Conservation (phyloP, 164 flowering plant species). For the Annona cherimola region DNA sequence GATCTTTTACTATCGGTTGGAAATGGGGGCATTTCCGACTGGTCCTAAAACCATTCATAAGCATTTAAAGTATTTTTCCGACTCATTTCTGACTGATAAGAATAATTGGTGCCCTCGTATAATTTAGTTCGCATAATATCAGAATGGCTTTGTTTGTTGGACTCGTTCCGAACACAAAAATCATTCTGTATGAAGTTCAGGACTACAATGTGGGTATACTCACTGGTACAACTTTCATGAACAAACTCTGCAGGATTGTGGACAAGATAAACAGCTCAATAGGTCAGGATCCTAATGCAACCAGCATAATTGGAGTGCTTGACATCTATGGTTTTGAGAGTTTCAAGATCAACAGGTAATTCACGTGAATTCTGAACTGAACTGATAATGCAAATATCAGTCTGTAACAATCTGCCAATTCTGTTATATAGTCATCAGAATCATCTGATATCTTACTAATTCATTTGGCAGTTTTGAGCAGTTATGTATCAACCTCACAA, state of each 20-base stretch:
- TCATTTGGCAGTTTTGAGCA: conserved; percentile 70
- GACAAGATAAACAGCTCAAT: conserved; percentile 75
- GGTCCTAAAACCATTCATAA: too few relatives aligned
- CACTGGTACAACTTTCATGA: not conserved
- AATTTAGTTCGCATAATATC: too few relatives aligned
- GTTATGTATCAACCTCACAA: conserved; percentile 81
- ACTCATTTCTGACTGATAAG: too few relatives aligned
- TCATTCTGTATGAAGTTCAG: not conserved
- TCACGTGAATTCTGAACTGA: conserved; percentile 9
- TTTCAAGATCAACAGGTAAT: conserved; percentile 80
- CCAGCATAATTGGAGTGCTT: conserved; percentile 71
- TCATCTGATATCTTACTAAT: conserved; percentile 16
- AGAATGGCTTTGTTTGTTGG: too few relatives aligned
- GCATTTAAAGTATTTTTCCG: too few relatives aligned
- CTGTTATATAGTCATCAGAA: not conserved
- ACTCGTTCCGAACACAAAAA: not conserved
- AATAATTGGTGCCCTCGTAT: too few relatives aligned
- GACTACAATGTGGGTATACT: not conserved
- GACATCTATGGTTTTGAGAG: conserved; percentile 92
- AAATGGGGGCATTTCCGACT: too few relatives aligned
- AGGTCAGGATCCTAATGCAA: conserved; percentile 71
- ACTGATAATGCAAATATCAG: not conserved
- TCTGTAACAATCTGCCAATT: not conserved
- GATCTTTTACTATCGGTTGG: too few relatives aligned
- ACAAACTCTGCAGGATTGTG: conserved; percentile 51